These are phyloP conservation scores for Quillaja saponaria DNA, from an alignment of 306 rosid genomes.

Conservation along the genomic window DNA sequence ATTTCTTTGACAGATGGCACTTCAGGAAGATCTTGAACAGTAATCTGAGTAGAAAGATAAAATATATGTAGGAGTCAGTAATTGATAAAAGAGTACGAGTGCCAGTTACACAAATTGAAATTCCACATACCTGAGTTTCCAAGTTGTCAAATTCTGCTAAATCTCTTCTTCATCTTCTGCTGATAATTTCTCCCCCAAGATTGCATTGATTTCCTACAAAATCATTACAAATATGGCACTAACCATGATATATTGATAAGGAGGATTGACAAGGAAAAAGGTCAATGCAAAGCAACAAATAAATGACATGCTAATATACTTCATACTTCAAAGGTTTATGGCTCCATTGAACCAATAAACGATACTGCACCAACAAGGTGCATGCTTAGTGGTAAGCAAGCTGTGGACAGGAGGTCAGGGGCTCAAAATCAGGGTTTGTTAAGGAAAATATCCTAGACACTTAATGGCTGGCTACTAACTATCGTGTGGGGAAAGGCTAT, in stretches of 20 bases:
- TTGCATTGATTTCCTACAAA: constrained; percentile 80
- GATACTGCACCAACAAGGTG: background rate
- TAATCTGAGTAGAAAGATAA: constrained; percentile 41
- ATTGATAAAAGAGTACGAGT: background rate
- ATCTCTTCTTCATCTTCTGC: constrained; percentile 91
- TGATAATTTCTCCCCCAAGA: constrained; percentile 88
- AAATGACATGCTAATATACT: background rate
- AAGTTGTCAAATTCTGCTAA: constrained; percentile 82
- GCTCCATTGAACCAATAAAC: constrained; percentile 14
- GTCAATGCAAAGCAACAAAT: constrained; percentile 20
- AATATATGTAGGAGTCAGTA: too few relatives aligned
- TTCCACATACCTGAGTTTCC: constrained; percentile 70
- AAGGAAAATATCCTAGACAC: too few relatives aligned
- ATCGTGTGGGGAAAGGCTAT: too few relatives aligned
- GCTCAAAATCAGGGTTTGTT: too few relatives aligned
- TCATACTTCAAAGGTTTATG: background rate
- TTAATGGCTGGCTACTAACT: too few relatives aligned
- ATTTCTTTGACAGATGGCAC: constrained; percentile 49
- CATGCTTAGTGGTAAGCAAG: too few relatives aligned
- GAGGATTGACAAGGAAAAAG: constrained; percentile 4
- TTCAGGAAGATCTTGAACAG: constrained; percentile 70
- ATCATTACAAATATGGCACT: constrained; percentile 27
- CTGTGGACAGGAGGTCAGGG: too few relatives aligned
- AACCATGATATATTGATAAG: constrained; percentile 8
- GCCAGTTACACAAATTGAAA: constrained; percentile 1